Evolutionary conservation across 1,284 basidiomycete genomes (phyloP).

Genomic region (Ustilago loliicola): DNA sequence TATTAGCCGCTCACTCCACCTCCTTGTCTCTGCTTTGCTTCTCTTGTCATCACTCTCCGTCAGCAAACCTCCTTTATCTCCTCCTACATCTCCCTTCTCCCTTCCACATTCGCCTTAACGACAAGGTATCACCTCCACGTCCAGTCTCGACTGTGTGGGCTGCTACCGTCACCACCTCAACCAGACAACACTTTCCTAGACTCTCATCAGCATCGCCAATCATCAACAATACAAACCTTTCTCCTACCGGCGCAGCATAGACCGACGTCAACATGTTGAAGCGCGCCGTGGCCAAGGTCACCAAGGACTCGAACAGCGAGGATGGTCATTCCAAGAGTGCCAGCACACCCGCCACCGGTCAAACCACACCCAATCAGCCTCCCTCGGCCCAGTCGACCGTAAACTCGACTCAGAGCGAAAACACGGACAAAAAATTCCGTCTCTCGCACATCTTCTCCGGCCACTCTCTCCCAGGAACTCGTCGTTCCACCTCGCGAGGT

Average conservation of each 20-base stretch:
- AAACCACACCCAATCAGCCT: conserved; percentile 17
- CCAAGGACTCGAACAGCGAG: conserved; percentile 37
- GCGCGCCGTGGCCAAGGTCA: conserved; percentile 39
- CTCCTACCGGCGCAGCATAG: background rate
- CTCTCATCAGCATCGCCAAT: background rate
- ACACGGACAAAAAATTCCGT: conserved; percentile 45
- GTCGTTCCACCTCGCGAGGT: conserved; percentile 30
- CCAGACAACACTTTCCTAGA: background rate
- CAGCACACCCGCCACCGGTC: conserved; percentile 20
- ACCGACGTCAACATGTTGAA: conserved; percentile 34
- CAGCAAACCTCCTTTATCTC: background rate
- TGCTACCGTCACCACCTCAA: conserved; percentile 20
- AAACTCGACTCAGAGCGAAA: conserved; percentile 25
- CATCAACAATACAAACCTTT: background rate
- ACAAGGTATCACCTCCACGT: conserved; percentile 42
- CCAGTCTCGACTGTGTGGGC: conserved; percentile 57
- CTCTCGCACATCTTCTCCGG: conserved; percentile 54
- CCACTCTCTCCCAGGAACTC: conserved; percentile 23
- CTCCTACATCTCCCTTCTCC: background rate
- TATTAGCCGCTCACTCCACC: conserved; percentile 7
- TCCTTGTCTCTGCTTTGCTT: background rate
- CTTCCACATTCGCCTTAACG: background rate
- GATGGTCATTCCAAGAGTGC: conserved; percentile 20
- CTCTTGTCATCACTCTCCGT: background rate
- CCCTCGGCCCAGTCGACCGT: conserved; percentile 37